These are phyloP conservation scores for Cercospora sp. DNA, from an alignment of 2,329 filamentous ascomycete genomes.

Conservation along the genomic window DNA sequence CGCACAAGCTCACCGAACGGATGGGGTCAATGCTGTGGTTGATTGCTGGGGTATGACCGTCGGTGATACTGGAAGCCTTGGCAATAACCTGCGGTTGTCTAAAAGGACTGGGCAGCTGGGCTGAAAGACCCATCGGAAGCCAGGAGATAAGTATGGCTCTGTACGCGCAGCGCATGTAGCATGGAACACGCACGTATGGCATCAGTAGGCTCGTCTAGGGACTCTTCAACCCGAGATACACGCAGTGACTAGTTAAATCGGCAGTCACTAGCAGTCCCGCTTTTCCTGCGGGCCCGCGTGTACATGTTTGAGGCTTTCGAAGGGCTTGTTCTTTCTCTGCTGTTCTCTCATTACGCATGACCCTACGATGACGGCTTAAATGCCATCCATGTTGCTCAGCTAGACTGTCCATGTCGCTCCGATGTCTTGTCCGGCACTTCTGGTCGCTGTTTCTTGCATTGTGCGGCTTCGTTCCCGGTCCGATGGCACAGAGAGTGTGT, in stretches of 20 bases:
- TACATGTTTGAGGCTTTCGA: background rate
- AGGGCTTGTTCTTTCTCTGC: background rate
- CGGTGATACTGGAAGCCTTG: background rate
- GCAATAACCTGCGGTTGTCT: background rate
- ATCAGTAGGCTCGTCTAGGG: conserved; percentile 1
- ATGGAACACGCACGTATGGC: conserved; percentile 2
- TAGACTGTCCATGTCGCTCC: background rate
- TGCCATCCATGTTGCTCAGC: background rate
- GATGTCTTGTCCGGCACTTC: background rate
- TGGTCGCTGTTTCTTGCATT: background rate
- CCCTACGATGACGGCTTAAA: background rate
- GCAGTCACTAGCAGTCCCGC: conserved; percentile 4
- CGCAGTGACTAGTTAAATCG: background rate
- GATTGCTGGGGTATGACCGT: background rate
- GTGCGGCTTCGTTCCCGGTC: background rate
- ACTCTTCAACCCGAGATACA: background rate
- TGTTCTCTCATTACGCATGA: background rate
- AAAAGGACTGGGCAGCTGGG: background rate
- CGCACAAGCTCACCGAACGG: background rate
- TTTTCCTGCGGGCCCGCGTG: conserved; percentile 9
- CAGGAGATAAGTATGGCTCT: background rate
- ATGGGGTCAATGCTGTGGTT: background rate
- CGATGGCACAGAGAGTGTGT: background rate
- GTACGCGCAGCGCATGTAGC: background rate
- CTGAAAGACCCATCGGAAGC: background rate